phyloP scores from a whole-genome alignment of 352 stramenopile species.

The Aphanomyces stellatus region DNA sequence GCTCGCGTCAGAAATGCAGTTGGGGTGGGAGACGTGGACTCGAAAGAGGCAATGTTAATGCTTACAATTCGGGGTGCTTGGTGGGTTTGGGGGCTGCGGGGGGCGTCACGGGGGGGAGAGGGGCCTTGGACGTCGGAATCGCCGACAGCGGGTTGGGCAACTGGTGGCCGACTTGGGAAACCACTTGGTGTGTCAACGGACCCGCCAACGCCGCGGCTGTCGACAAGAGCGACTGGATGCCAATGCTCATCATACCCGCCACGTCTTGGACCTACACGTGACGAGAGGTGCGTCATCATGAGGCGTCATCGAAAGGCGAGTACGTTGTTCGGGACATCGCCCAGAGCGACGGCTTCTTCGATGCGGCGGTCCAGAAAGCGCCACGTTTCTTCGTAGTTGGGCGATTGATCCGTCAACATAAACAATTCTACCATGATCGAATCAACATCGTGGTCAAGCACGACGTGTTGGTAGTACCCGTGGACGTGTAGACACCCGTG shows the following conservation, averaged over 20 bases:
- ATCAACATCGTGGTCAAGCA: too few relatives aligned
- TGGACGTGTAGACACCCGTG: constrained; percentile 68
- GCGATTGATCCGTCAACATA: constrained; percentile 73
- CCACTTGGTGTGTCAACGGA: constrained; percentile 50
- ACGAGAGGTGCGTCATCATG: too few relatives aligned
- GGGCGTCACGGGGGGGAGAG: not conserved
- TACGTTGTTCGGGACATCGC: constrained; percentile 74
- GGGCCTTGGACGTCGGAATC: constrained; percentile 20
- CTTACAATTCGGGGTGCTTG: not conserved
- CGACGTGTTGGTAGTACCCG: constrained; percentile 22
- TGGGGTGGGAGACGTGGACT: not conserved
- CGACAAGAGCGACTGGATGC: constrained; percentile 66
- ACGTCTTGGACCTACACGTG: constrained; percentile 55
- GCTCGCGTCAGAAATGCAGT: not conserved
- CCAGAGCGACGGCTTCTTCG: constrained; percentile 72
- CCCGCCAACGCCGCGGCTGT: constrained; percentile 69
- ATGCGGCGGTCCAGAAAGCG: constrained; percentile 69
- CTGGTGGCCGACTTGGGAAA: constrained; percentile 45
- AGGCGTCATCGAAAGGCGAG: not conserved
- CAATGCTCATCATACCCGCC: constrained; percentile 66
- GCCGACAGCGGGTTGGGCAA: constrained; percentile 75
- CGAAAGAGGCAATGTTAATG: too few relatives aligned
- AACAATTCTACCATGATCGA: constrained; percentile 60
- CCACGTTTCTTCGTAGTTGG: constrained; percentile 69
- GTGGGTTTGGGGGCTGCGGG: not conserved